These are phyloP conservation scores for Orbilia blumenaviensis DNA, from an alignment of 2,329 filamentous ascomycete genomes.

Conservation along the genomic window DNA sequence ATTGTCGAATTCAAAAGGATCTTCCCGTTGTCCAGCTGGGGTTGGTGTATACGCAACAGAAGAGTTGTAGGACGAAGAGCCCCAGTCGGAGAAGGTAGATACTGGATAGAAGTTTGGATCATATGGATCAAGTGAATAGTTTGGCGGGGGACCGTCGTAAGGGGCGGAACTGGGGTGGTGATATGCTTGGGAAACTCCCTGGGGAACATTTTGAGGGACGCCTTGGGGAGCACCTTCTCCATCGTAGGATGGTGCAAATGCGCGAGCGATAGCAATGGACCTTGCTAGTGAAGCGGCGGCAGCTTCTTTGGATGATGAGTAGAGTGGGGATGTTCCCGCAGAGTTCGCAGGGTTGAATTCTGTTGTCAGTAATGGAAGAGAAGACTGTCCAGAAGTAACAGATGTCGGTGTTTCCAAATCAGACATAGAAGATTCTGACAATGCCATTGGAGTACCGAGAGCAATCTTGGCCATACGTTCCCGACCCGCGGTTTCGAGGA, in stretches of 20 bases:
- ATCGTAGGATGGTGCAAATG: slow-evolving; percentile 52
- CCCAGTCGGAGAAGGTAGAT: slow-evolving; percentile 58
- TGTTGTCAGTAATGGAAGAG: slow-evolving; percentile 42
- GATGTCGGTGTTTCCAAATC: slow-evolving; percentile 47
- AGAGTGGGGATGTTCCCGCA: slow-evolving; percentile 47
- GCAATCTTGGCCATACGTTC: slow-evolving; percentile 50
- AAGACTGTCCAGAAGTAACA: slow-evolving; percentile 33
- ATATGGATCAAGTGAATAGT: slow-evolving; percentile 41
- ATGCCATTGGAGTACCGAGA: slow-evolving; percentile 24
- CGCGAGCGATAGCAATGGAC: slow-evolving; percentile 54
- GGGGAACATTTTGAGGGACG: no score
- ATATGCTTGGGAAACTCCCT: no score
- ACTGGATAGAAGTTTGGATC: slow-evolving; percentile 56
- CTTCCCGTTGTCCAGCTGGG: slow-evolving; percentile 56
- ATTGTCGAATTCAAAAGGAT: slow-evolving; percentile 57
- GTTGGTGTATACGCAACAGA: slow-evolving; percentile 56
- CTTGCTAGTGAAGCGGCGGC: slow-evolving; percentile 56
- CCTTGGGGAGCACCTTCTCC: slow-evolving; percentile 51
- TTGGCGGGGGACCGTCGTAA: slow-evolving; percentile 48
- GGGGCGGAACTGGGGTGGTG: slow-evolving; percentile 31
- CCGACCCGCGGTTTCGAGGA: slow-evolving; percentile 47
- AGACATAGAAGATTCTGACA: slow-evolving; percentile 31
- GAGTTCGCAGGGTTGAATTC: slow-evolving; percentile 43
- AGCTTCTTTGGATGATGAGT: slow-evolving; percentile 56
- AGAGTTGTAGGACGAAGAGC: slow-evolving; percentile 55